Evolutionary conservation across 129 eudicot species (phyloP).

Genomic region (Artemisia tridentata): DNA sequence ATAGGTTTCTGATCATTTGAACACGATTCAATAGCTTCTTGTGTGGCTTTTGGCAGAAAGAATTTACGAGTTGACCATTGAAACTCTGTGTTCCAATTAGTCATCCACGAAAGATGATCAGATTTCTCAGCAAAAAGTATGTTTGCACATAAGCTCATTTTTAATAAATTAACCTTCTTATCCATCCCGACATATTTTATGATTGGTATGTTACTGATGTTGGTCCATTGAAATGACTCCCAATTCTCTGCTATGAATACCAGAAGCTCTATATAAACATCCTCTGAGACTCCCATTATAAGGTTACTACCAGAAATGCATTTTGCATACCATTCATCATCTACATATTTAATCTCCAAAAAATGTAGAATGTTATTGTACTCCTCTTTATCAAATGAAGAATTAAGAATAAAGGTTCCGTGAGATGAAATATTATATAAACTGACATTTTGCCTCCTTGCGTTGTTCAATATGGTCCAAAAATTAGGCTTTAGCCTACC

Average conservation of each 20-base stretch:
- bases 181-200: constrained; percentile 36
- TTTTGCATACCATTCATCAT: constrained; percentile 50
- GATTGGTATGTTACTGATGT: constrained; percentile 33
- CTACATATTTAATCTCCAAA: constrained; percentile 38
- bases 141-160: not conserved
- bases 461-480: constrained; percentile 39
- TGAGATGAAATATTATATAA: constrained; percentile 40
- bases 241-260: constrained; percentile 41
- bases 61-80: not conserved
- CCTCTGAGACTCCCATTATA: constrained; percentile 42
- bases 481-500: constrained; percentile 41
- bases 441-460: constrained; percentile 31
- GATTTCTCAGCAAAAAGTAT: constrained; percentile 19
- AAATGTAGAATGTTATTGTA: constrained; percentile 30
- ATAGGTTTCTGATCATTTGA: constrained; percentile 7
- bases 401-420: constrained; percentile 35
- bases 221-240: constrained; percentile 28
- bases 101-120: constrained; percentile 37
- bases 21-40: constrained; percentile 25
- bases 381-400: constrained; percentile 38
- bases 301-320: constrained; percentile 49
- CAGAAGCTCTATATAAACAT: constrained; percentile 41
- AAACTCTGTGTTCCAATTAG: constrained; percentile 45
- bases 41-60: constrained; percentile 39
- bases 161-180: constrained; percentile 25